phyloP scores from a whole-genome alignment of 495 filamentous ascomycete genomes.

The Podospora conica region DNA sequence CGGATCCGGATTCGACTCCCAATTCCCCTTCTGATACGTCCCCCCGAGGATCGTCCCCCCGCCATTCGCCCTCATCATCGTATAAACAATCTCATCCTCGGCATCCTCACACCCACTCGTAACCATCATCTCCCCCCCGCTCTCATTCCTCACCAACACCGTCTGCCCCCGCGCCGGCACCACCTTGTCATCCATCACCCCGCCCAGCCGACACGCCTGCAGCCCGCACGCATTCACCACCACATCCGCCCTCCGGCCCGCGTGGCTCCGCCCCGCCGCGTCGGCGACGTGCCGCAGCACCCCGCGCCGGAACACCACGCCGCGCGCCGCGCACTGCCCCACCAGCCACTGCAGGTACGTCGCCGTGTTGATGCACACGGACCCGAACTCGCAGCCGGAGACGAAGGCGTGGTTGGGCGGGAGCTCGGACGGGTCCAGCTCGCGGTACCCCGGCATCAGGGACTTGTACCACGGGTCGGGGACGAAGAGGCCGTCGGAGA shows the following conservation, averaged over 20 bases:
- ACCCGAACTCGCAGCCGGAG: slow-evolving; percentile 66
- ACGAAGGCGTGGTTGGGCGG: slow-evolving; percentile 43
- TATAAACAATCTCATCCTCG: slow-evolving; percentile 72
- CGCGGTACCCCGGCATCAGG: slow-evolving; percentile 63
- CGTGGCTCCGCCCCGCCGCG: slow-evolving; percentile 58
- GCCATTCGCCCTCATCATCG: slow-evolving; percentile 83
- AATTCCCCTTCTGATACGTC: slow-evolving; percentile 74
- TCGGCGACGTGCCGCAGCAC: slow-evolving; percentile 64
- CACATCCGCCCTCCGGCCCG: slow-evolving; percentile 57
- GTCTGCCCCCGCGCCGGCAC: slow-evolving; percentile 80
- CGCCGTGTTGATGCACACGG: slow-evolving; percentile 85
- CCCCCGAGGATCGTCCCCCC: slow-evolving; percentile 79
- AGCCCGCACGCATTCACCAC: slow-evolving; percentile 88
- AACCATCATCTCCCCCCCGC: slow-evolving; percentile 62
- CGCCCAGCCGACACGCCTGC: slow-evolving; percentile 64
- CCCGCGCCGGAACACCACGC: slow-evolving; percentile 57
- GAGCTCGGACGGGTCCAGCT: slow-evolving; percentile 44
- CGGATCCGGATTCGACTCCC: slow-evolving; percentile 75
- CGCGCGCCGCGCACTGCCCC: slow-evolving; percentile 64
- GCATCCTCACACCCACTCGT: slow-evolving; percentile 77
- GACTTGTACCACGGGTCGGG: slow-evolving; percentile 78
- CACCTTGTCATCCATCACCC: slow-evolving; percentile 70
- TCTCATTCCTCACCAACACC: slow-evolving; percentile 79
- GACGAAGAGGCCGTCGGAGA: slow-evolving; percentile 55
- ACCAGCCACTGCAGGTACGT: slow-evolving; percentile 82